Evolutionary conservation across 1,284 basidiomycete genomes (phyloP).

Genomic region (Sanghuangporus weigelae): DNA sequence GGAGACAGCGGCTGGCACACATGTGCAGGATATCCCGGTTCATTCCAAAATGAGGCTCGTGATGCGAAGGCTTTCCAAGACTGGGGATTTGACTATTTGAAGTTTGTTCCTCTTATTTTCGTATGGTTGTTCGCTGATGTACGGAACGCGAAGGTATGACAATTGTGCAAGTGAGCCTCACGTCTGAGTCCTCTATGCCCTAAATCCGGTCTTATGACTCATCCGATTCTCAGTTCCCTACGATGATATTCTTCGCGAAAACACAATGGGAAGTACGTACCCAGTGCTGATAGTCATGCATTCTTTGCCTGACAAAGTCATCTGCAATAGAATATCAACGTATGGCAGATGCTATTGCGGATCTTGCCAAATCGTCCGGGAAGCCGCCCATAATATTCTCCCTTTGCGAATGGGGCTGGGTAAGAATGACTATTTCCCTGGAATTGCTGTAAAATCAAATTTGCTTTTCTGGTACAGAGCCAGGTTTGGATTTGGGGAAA

Average conservation of each 20-base stretch:
- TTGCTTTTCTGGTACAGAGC: constrained; percentile 32
- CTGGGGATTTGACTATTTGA: constrained; percentile 51
- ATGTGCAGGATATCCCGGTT: constrained; percentile 46
- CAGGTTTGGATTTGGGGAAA: constrained; percentile 57
- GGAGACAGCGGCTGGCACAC: constrained; percentile 51
- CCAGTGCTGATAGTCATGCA: background rate
- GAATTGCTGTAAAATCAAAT: background rate
- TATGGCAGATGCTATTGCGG: constrained; percentile 42
- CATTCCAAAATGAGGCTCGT: constrained; percentile 42
- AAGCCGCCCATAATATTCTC: constrained; percentile 43
- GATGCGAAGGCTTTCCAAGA: constrained; percentile 41
- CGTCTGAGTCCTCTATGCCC: background rate
- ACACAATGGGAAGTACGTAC: constrained; percentile 42
- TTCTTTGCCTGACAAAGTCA: background rate
- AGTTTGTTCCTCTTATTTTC: constrained; percentile 28
- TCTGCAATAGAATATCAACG: constrained; percentile 37
- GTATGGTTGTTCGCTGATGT: background rate
- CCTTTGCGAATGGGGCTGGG: constrained; percentile 50
- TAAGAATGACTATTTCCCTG: constrained; percentile 22
- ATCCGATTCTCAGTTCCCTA: constrained; percentile 35
- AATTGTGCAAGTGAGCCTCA: constrained; percentile 42
- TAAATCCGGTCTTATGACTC: background rate
- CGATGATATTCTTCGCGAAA: constrained; percentile 40
- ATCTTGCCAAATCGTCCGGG: constrained; percentile 33
- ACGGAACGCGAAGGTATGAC: constrained; percentile 37